These are phyloP conservation scores for Extremus antarcticus DNA, from an alignment of 495 filamentous ascomycete species.

Conservation along the genomic window DNA sequence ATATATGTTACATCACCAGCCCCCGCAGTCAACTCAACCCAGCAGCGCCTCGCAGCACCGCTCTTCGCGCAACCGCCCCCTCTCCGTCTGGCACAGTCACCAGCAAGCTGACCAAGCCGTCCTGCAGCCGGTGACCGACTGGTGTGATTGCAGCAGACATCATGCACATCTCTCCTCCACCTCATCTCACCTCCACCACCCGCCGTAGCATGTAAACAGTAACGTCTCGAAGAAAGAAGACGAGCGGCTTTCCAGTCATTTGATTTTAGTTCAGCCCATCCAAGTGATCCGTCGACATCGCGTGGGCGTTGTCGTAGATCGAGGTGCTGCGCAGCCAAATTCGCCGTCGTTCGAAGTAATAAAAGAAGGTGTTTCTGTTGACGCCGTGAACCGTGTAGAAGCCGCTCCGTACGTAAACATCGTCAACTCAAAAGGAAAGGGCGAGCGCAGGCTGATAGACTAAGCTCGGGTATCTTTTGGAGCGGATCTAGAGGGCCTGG, in stretches of 20 bases:
- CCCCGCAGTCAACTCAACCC: no score
- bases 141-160: constrained; percentile 6
- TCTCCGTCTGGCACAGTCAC: background rate
- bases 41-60: background rate
- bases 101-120: background rate
- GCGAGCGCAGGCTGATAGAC: background rate
- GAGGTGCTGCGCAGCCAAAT: background rate
- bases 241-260: no score
- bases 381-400: background rate
- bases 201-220: background rate
- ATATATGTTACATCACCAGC: background rate
- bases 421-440: constrained; percentile 9
- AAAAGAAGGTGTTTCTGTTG: background rate
- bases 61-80: background rate
- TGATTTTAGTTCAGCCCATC: background rate
- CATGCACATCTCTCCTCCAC: constrained; percentile 3
- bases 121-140: background rate
- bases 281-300: background rate
- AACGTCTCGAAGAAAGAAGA: background rate
- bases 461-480: background rate
- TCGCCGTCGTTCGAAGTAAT: background rate
- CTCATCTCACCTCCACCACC: background rate
- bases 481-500: constrained; percentile 22
- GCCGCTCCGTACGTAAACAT: constrained; percentile 8
- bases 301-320: background rate